Evolutionary conservation across 192 early-diverging fungal genomes (phyloP).

Genomic region (Dimargaris cristalligena): DNA sequence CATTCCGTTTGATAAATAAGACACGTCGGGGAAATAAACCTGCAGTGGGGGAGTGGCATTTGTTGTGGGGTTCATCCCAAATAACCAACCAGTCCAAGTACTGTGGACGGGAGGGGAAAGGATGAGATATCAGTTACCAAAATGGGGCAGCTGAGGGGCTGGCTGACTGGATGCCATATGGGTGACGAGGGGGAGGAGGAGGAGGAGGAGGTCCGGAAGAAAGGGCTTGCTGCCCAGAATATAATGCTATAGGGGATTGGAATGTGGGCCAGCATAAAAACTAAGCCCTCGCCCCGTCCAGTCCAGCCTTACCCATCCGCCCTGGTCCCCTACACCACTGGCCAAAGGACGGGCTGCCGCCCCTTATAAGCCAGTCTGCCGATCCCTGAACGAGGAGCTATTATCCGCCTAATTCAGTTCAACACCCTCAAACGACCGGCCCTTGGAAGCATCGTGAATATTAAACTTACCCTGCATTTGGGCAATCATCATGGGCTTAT

Average conservation of each 20-base stretch:
- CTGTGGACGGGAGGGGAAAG: too few relatives aligned
- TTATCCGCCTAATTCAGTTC: neutral
- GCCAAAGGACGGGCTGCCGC: neutral
- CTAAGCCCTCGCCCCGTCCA: neutral
- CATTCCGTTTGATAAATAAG: neutral
- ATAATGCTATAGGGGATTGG: too few relatives aligned
- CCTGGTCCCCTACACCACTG: neutral
- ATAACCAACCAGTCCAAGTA: too few relatives aligned
- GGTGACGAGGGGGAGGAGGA: too few relatives aligned
- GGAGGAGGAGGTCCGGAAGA: too few relatives aligned
- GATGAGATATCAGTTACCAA: too few relatives aligned
- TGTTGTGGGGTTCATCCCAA: too few relatives aligned
- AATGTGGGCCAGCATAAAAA: too few relatives aligned
- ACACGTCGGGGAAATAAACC: neutral
- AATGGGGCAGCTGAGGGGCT: too few relatives aligned
- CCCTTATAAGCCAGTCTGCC: neutral
- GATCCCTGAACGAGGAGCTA: neutral
- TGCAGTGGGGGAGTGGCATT: too few relatives aligned
- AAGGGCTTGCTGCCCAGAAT: too few relatives aligned
- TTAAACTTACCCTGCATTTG: conserved; percentile 50
- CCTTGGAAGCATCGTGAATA: neutral
- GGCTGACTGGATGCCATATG: too few relatives aligned
- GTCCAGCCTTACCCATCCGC: neutral
- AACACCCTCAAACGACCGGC: neutral
- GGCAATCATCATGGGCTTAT: conserved; percentile 43